Percentiles rank a stretch among this genome's conserved stretches.
phyloP scores from a whole-genome alignment of 441 rosid genomes.

The Syzygium malaccense region DNA sequence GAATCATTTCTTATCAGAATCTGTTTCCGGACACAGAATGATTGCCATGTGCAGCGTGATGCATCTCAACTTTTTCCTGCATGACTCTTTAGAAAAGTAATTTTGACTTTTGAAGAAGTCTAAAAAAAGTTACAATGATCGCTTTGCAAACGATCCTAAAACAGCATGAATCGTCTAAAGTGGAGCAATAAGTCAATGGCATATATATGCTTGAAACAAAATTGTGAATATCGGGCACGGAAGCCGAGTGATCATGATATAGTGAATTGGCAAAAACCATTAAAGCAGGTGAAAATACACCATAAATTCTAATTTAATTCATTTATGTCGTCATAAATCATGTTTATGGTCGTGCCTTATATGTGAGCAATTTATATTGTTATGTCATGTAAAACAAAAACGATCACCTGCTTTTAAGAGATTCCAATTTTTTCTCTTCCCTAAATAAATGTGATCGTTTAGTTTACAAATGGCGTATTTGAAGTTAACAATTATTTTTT shows the following conservation, averaged over 20 bases:
- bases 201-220: neutral
- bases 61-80: neutral
- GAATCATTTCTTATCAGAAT: no score
- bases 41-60: no score
- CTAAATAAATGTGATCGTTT: neutral
- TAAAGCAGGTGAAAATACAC: neutral
- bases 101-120: neutral
- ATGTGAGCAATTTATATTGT: neutral
- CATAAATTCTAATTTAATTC: neutral
- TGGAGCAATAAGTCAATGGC: neutral
- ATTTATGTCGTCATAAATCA: neutral
- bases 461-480: neutral
- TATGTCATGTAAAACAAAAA: neutral
- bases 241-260: neutral
- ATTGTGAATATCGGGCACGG: neutral
- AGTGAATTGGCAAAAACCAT: neutral
- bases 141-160: neutral
- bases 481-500: neutral
- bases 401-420: accelerated
- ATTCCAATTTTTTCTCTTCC: neutral
- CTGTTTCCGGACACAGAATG: no score
- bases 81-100: neutral
- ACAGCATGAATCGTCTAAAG: neutral
- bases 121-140: neutral
- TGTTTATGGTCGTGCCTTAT: neutral